Base-by-base conservation (phyloP, 768 basidiomycete genomes). In the Russula earlei region DNA sequence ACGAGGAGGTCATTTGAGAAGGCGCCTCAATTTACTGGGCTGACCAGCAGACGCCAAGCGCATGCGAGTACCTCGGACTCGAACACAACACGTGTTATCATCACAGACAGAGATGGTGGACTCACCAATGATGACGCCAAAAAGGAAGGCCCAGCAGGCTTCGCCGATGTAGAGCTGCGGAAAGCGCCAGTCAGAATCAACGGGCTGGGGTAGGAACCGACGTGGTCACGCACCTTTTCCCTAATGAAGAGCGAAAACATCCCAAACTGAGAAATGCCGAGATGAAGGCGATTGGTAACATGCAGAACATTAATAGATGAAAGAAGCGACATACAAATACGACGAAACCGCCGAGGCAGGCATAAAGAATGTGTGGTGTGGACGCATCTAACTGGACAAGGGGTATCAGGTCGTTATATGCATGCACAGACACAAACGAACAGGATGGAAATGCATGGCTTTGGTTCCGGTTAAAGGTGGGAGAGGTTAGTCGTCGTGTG, bases 161-260 rank as follows among this genome's bases (percentile, higher is more conserved):
- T 99, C 96, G 58, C 96, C 96, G 55, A 97, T 83, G 68, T 96
- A 97, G 24, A 95, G 70, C 80, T 90, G 50, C 27, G 34, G 33
- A 34, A 4, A 12, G 14, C 45, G 53, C 6, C 17, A 37, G 51
- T 52, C 54, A 56, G 20, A 44, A 29, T 41, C 48, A 2, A 33
- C n/a, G 22, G 11, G 12, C n/a, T 33, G 27, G 34, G 12, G 34
- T 4, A 45, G 27, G 24, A 55, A 20, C 38, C 9, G 14, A 19
- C 14, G 31, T 15, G 17, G 14, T 24, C n/a, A 67, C 73, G 41
- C 51, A 85, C 87, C 74, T 79, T 83, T 74, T 94, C 91, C 66
- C 93, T 85, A 64, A 97, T 78, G 62, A 97, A 81, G 6, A 94
- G 77, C 3, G 91, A 92, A 72, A 94, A 90, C 90, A 95, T 92